These are phyloP conservation scores for Aspergillus aculeatus DNA, from an alignment of 2,329 filamentous ascomycete species.

Conservation along the genomic window DNA sequence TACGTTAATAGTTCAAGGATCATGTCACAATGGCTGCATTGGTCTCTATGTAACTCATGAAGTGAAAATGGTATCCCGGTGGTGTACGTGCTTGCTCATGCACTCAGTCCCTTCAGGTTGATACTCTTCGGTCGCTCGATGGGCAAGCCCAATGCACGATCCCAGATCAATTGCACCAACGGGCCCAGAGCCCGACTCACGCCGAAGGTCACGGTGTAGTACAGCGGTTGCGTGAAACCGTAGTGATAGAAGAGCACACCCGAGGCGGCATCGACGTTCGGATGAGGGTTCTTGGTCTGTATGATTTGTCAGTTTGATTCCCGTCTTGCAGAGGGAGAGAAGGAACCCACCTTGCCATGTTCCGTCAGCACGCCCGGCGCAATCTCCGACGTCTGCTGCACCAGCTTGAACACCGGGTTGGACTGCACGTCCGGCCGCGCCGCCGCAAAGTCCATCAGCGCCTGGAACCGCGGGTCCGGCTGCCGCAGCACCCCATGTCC, in stretches of 20 bases:
- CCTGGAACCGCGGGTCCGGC: slow-evolving; percentile 94
- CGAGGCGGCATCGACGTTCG: slow-evolving; percentile 91
- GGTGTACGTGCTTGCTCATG: neutral
- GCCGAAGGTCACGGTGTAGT: slow-evolving; percentile 76
- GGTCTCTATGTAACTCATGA: neutral
- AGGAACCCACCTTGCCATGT: slow-evolving; percentile 71
- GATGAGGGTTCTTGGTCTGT: slow-evolving; percentile 91
- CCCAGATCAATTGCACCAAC: slow-evolving; percentile 93
- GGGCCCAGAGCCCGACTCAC: slow-evolving; percentile 74
- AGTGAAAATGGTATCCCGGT: neutral
- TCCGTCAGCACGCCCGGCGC: slow-evolving; percentile 86
- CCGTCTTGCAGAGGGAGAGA: slow-evolving; percentile 3
- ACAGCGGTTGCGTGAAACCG: slow-evolving; percentile 93
- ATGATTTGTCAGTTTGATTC: slow-evolving; percentile 6
- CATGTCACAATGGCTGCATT: too few species aligned
- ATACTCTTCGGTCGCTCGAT: slow-evolving; percentile 99
- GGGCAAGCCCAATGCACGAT: slow-evolving; percentile 85
- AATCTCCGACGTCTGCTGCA: slow-evolving; percentile 88
- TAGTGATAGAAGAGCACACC: slow-evolving; percentile 98
- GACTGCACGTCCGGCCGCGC: slow-evolving; percentile 78
- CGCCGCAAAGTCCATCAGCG: slow-evolving; percentile 91
- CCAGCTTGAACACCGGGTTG: slow-evolving; percentile 90
- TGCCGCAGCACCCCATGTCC: slow-evolving; percentile 95
- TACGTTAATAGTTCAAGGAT: too few species aligned
- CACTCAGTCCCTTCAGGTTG: slow-evolving; percentile 73